Evolutionary conservation across 257 asterid species (phyloP), one percentile per base, ranked within the genome.

Genomic region (Plectranthus barbatus): DNA sequence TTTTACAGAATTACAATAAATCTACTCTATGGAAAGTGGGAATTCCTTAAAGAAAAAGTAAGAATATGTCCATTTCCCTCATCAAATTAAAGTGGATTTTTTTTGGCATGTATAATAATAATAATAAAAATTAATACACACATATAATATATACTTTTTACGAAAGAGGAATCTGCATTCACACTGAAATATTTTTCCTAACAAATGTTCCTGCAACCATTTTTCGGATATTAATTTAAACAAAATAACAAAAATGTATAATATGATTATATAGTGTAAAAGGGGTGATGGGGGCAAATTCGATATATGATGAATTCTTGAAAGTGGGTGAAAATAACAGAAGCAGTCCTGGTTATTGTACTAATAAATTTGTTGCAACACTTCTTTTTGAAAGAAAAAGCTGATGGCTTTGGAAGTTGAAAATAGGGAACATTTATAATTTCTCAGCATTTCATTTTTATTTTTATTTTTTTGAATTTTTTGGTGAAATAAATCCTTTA

Each of bases 301-400:
- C n/a, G 20, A 64, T 69, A n/a, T 59, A 56, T 64, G 72, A 67
- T 76, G 36, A 31, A 31, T 54, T 66, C 20, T 48, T 64, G 56
- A 65, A 76, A 69, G 75, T 58, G 63, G 58, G 69, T 45, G 42
- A 54, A 68, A 64, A 62, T 60, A 37, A 67, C 60, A 64, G 68
- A 59, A 62, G 33, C 53, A 51, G 66, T 20, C 60, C 56, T 62
- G 47, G 55, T 53, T 26, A 39, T 45, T 54, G 46, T 60, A 66
- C 31, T 49, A 48, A 76, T 52, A 40, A 12, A 42, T 36, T 34
- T 19, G 52, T 26, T 49, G 33, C 31, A 52, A 37, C 69, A 29
- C 67, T 21, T 46, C 70, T 66, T 60, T 64, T 60, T 47, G 69
- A 76, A 72, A 64, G 68, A 55, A 68, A 76, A 69, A 54, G 73